Evolutionary conservation across 2,329 filamentous ascomycete genomes (phyloP).

Genomic region (Claviceps purpurea): DNA sequence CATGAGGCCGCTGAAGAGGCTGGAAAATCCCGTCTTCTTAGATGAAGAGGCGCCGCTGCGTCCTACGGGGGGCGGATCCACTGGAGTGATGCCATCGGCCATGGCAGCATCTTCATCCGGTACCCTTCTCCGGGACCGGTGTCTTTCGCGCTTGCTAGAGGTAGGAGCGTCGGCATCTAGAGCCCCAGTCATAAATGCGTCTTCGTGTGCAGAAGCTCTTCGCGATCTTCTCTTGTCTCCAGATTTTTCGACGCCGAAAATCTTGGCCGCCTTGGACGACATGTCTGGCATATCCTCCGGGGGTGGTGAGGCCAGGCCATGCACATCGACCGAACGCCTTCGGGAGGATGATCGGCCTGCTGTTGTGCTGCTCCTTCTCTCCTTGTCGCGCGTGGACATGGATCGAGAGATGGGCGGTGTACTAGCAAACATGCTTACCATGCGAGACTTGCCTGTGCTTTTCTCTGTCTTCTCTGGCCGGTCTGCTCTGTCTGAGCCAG

Average conservation of each 20-base stretch:
- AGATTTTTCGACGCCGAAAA: slow-evolving; percentile 47
- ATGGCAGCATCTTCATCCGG: slow-evolving; percentile 28
- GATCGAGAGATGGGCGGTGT: slow-evolving; percentile 54
- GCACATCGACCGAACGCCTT: slow-evolving; percentile 53
- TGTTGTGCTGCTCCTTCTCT: slow-evolving; percentile 26
- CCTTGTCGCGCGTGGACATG: slow-evolving; percentile 54
- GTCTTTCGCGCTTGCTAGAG: slow-evolving; percentile 18
- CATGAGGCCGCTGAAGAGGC: slow-evolving; percentile 49
- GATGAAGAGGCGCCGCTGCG: slow-evolving; percentile 23
- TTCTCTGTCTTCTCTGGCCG: slow-evolving; percentile 30
- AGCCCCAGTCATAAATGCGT: slow-evolving; percentile 33
- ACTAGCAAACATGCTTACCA: slow-evolving; percentile 48
- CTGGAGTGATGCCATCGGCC: slow-evolving; percentile 20
- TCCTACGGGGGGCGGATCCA: slow-evolving; percentile 17
- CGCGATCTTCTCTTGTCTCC: slow-evolving; percentile 31
- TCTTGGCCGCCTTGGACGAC: slow-evolving; percentile 63
- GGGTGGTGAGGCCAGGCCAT: slow-evolving; percentile 57
- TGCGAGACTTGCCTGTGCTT: slow-evolving; percentile 40
- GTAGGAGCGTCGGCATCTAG: slow-evolving; percentile 22
- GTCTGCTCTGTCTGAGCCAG: slow-evolving; percentile 57
- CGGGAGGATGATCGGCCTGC: slow-evolving; percentile 51
- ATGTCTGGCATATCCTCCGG: slow-evolving; percentile 54
- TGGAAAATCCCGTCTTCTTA: slow-evolving; percentile 41
- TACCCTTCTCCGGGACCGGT: slow-evolving; percentile 17
- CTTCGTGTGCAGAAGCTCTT: slow-evolving; percentile 34